phyloP scores from a whole-genome alignment of 2,329 filamentous ascomycete genomes.

The Colletotrichum musae region DNA sequence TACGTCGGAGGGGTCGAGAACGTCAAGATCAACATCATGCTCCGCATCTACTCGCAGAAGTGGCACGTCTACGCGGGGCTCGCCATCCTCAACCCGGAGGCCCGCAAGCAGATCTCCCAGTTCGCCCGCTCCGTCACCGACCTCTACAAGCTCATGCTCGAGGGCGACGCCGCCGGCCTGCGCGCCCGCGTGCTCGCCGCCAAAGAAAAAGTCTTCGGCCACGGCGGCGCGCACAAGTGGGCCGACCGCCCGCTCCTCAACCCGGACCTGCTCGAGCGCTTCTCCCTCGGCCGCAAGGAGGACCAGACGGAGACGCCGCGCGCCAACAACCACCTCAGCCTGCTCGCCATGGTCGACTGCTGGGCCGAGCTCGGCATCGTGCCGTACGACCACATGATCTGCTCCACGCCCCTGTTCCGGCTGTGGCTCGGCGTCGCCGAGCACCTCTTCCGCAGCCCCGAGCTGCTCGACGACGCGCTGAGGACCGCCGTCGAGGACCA shows the following conservation, averaged over 20 bases:
- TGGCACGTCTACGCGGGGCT: slow-evolving; percentile 99
- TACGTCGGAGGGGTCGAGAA: slow-evolving; percentile 99
- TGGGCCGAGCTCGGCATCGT: slow-evolving; percentile 95
- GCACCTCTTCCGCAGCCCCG: slow-evolving; percentile 89
- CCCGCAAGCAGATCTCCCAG: slow-evolving; percentile 92
- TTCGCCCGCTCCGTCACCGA: slow-evolving; percentile 94
- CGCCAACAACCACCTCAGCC: slow-evolving; percentile 93
- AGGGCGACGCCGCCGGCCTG: slow-evolving; percentile 83
- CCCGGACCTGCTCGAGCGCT: slow-evolving; percentile 88
- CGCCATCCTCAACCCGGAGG: slow-evolving; percentile 95
- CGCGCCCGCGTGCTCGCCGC: slow-evolving; percentile 76
- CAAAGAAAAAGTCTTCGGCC: slow-evolving; percentile 80
- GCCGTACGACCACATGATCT: slow-evolving; percentile 99
- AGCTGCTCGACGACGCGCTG: slow-evolving; percentile 86
- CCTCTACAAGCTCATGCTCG: slow-evolving; percentile 96
- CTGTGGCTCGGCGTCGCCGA: slow-evolving; percentile 98
- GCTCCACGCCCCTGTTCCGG: slow-evolving; percentile 96
- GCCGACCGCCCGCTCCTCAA: slow-evolving; percentile 79
- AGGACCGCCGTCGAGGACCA: slow-evolving; percentile 90
- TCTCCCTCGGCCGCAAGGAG: slow-evolving; percentile 80
- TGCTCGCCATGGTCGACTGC: slow-evolving; percentile 98
- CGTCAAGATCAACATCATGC: slow-evolving; percentile 97
- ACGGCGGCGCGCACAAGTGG: slow-evolving; percentile 70
- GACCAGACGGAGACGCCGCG: slow-evolving; percentile 68
- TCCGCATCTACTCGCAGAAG: slow-evolving; percentile 98